Conservation (phyloP, 768 basidiomycete species). For the Hortiboletus flavorubellus region DNA sequence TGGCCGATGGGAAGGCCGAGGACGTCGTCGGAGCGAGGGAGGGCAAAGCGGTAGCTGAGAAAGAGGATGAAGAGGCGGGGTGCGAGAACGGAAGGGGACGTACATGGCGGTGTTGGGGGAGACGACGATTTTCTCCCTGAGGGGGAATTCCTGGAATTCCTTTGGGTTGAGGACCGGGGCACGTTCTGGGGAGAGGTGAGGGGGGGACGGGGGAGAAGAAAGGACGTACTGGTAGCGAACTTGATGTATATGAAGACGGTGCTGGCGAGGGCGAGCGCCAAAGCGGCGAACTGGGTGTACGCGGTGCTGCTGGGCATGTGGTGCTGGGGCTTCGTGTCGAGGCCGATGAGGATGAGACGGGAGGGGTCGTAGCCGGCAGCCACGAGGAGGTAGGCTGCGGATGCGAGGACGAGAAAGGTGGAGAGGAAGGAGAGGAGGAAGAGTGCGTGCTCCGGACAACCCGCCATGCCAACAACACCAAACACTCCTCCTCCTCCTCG, state of each 20-base stretch:
- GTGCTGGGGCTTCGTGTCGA: conserved; percentile 21
- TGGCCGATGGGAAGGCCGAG: conserved; percentile 96
- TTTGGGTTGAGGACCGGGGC: conserved; percentile 71
- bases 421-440: conserved; percentile 53
- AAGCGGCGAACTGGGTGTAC: conserved; percentile 45
- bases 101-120: conserved; percentile 97
- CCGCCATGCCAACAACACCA: background rate
- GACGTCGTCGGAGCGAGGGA: conserved; percentile 68
- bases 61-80: background rate
- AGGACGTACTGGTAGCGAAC: conserved; percentile 41
- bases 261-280: conserved; percentile 49
- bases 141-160: conserved; percentile 79
- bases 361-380: conserved; percentile 57
- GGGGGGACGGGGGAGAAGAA: background rate
- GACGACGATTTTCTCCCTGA: conserved; percentile 75
- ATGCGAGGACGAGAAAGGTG: conserved; percentile 47
- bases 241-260: conserved; percentile 53
- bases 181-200: conserved; percentile 41
- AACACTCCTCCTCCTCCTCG: background rate
- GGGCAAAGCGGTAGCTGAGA: conserved; percentile 84
- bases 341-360: conserved; percentile 61
- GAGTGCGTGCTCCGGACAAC: background rate
- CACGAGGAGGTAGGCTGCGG: conserved; percentile 40
- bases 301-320: conserved; percentile 16
- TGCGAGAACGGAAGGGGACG: conserved; percentile 23